Base-by-base conservation (phyloP, 2,329 filamentous ascomycete genomes). In the Penicillium sp. region DNA sequence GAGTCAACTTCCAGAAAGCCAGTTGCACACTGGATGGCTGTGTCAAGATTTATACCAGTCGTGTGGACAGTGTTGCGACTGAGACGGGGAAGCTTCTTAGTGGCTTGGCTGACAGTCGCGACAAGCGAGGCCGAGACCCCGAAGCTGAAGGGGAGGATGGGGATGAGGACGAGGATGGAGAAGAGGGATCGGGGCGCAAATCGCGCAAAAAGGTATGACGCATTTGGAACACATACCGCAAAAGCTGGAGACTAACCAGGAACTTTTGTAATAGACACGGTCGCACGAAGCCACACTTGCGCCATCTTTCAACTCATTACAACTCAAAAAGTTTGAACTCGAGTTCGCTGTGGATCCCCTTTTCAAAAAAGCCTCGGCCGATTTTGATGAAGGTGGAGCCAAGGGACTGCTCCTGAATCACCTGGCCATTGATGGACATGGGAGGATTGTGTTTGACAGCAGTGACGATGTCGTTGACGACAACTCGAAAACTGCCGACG, bases 331-430 rank as follows among this genome's bases (percentile, higher is more conserved):
- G 70, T 90, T 98, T 62, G 93, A 98, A 60, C 79, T 97, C 39
- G 93, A 98, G 63, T 96, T 98, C 57, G 84, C 90, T 0, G 91
- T 98, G 4, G 93, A 98, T 64, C 93, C 93, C 2, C 73, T 98
- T n/a, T 98, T 98, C 79, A 98, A 98, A 66, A 98, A 98, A 65
- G 91, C 91, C 0, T 95, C 91, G 5, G 93, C 93, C 38, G 93
- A 98, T 72, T 98, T 98, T 57, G 93, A 98, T 65, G 93, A 98
- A 72, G 93, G 93, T 18, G 93, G 93, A 48, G 93, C 93, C 48
- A 98, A 97, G 70, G 93, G 93, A 18, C 76, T 98, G 37, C 77
- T 98, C 18, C 78, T 98, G 29, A 98, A 98, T 64, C 91, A 98
- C 69, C 77, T 98, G n/a, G 88, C 91, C 64, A 96, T 98, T 55